A percentile compares a stretch with the other conserved stretches of the same genome.
phyloP scores from a whole-genome alignment of 306 rosid species.

The Sophora flavescens region DNA sequence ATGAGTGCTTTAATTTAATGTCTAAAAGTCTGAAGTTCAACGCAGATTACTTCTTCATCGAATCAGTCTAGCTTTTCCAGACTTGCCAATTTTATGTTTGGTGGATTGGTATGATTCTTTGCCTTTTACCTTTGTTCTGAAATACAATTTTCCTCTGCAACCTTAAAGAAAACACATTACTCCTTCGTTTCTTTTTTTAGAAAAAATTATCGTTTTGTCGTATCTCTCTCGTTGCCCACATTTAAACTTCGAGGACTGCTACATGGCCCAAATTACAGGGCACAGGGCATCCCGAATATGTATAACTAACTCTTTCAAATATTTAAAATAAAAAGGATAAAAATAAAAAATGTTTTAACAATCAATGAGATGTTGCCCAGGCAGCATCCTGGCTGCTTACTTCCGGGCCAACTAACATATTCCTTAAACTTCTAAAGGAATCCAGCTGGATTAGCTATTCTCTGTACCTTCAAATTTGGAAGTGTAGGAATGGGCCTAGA shows the following conservation, averaged over 20 bases:
- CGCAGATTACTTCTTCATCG: conserved; percentile 83
- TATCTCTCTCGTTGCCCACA: background rate
- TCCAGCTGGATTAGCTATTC: conserved; percentile 94
- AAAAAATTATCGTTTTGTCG: background rate
- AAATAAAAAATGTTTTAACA: too few species aligned
- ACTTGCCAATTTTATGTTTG: conserved; percentile 82
- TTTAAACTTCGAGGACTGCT: background rate
- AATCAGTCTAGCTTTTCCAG: conserved; percentile 73
- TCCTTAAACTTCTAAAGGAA: conserved; percentile 63
- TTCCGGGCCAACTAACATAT: background rate
- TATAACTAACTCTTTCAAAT: too few species aligned
- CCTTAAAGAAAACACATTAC: background rate
- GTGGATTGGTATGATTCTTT: conserved; percentile 76
- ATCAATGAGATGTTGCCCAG: too few species aligned
- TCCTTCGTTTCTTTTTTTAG: conserved; percentile 3
- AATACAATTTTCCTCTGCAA: background rate
- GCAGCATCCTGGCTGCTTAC: too few species aligned
- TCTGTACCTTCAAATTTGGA: conserved; percentile 89
- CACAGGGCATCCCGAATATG: too few species aligned
- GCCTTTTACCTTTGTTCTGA: conserved; percentile 4
- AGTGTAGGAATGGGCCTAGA: conserved; percentile 93
- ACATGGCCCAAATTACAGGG: too few species aligned
- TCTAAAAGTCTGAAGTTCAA: conserved; percentile 30
- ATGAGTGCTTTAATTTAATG: conserved; percentile 5
- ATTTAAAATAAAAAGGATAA: too few species aligned